Evolutionary conservation across 768 basidiomycete genomes (phyloP), one percentile per base, ranked within the genome.

Genomic region (Megacollybia marginata): DNA sequence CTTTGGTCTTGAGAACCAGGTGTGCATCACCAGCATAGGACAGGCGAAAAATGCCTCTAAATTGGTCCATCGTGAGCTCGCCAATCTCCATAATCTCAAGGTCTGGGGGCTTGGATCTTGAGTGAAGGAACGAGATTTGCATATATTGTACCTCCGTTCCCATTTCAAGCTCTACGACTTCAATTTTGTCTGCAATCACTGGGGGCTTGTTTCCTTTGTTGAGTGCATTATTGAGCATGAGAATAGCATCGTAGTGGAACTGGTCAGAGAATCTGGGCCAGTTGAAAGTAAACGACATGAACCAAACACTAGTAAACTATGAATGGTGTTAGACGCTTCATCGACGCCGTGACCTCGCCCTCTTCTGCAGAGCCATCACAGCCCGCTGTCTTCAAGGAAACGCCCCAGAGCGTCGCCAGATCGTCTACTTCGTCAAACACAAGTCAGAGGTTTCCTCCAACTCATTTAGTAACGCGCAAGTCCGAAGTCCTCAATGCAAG

Each of bases 141-240:
- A 40, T 42, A 32, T 28, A n/a, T 62, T 72, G 48, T 52, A 92
- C 94, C 74, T 95, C 87, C 2, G 89, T 92, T 34, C 96, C 96
- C 96, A 99, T 98, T 68, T 97, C 88, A n/a, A 99, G 72, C 64
- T 98, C 96, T 48, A 96, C 89, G 31, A 99, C 96, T 65, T 98
- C 92, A 55, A 99, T 98, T 66, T 80, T 85, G 69, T 95, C 96
- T 48, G 92, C 94, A 57, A 98, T 97, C 60, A 99, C 88, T 28
- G 93, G 92, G 1, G 95, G 96, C 63, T 96, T 97, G 70, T 84
- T 88, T 55, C 96, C 96, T 74, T 96, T 92, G 76, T 92, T 92
- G 67, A 94, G 88, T 40, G 91, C 90, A n/a, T 83, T 85, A 55
- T 93, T 92, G 70, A 98, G 86, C 89, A 96, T 93, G 57, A 90